Conservation (phyloP, 2,329 filamentous ascomycete species). For the Aspergillus neoniger region DNA sequence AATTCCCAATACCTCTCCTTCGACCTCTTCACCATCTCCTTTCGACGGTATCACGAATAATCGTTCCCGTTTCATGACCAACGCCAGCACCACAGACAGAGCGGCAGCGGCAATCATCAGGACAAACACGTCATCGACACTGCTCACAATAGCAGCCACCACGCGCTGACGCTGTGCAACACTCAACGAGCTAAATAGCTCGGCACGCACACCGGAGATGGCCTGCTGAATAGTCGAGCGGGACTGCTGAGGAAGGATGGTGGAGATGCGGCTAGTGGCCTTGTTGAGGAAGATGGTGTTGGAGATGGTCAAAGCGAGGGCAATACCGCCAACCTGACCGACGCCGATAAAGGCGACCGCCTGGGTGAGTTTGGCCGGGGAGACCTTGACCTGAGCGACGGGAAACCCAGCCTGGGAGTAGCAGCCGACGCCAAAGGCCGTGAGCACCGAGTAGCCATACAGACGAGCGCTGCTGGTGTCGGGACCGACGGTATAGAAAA, state of each 20-base stretch:
- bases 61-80: background rate
- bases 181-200: background rate
- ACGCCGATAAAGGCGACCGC: slow-evolving; percentile 1
- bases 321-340: background rate
- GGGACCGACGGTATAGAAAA: slow-evolving; percentile 23
- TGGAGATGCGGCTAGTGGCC: background rate
- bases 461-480: slow-evolving; percentile 21
- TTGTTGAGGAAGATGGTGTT: slow-evolving; percentile 7
- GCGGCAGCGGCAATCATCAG: background rate
- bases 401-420: slow-evolving; percentile 22
- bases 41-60: background rate
- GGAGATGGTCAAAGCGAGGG: background rate
- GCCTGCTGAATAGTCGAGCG: background rate
- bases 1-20: too few relatives aligned
- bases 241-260: background rate
- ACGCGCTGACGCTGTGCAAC: background rate
- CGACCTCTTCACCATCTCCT: too few relatives aligned
- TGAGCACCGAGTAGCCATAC: slow-evolving; percentile 30
- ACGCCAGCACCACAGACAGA: background rate
- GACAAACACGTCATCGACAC: background rate
- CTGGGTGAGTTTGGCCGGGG: background rate
- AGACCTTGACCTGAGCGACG: slow-evolving; percentile 16
- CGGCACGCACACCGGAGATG: background rate
- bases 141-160: background rate
- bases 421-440: slow-evolving; percentile 27